Percentiles rank a stretch among this genome's conserved stretches.
Conservation (phyloP, 2,329 filamentous ascomycete genomes). For the Arthrobotrys iridis region DNA sequence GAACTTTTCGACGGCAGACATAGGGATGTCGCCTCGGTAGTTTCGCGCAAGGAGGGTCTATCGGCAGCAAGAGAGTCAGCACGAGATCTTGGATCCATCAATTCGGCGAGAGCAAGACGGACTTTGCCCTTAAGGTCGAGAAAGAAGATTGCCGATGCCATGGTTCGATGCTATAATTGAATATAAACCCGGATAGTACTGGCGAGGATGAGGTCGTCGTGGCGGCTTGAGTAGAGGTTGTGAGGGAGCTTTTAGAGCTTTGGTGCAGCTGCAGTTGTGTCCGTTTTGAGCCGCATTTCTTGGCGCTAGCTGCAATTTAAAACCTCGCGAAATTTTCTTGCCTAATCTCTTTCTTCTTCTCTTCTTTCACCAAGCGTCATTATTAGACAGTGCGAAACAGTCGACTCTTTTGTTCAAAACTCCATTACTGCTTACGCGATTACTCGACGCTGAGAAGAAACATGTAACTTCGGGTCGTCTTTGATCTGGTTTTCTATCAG, state of each 20-base stretch:
- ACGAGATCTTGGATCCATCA: background rate
- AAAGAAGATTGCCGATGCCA: conserved; percentile 98
- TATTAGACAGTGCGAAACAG: conserved; percentile 54
- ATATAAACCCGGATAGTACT: background rate
- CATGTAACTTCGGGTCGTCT: conserved; percentile 25
- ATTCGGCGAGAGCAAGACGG: conserved; percentile 57
- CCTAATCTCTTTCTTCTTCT: conserved; percentile 19
- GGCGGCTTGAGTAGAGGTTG: conserved; percentile 14
- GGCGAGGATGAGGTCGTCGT: conserved; percentile 17
- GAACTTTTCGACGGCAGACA: conserved; percentile 99
- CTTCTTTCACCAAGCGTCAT: conserved; percentile 49
- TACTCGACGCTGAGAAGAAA: conserved; percentile 55
- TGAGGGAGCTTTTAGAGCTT: conserved; percentile 18
- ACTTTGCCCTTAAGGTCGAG: conserved; percentile 99
- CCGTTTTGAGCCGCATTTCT: conserved; percentile 47
- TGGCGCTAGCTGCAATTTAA: conserved; percentile 38
- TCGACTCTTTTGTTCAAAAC: conserved; percentile 21
- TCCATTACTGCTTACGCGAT: conserved; percentile 53
- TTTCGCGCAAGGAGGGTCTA: conserved; percentile 98
- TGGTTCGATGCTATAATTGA: conserved; percentile 63
- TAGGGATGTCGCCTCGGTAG: conserved; percentile 97
- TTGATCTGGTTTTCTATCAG: conserved; percentile 53
- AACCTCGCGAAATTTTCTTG: conserved; percentile 22
- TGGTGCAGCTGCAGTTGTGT: conserved; percentile 31
- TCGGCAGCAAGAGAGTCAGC: conserved; percentile 56